Percentiles rank a stretch among this genome's conserved stretches.
Conservation (phyloP, 2,329 filamentous ascomycete species). For the Chrysoporthe austroafricana region DNA sequence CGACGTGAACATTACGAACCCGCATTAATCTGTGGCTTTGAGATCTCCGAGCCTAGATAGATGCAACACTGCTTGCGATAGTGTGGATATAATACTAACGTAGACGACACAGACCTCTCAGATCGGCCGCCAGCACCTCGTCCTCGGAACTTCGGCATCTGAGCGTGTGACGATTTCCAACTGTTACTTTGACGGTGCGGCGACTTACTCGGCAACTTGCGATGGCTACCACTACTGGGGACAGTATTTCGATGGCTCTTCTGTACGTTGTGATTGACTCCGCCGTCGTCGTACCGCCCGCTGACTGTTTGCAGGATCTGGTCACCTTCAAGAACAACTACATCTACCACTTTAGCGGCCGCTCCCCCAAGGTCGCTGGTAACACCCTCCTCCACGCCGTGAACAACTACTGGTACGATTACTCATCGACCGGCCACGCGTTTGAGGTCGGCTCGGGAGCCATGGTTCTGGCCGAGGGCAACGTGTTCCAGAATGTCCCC, state of each 20-base stretch:
- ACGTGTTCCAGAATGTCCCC: constrained; percentile 60
- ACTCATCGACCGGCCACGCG: constrained; percentile 51
- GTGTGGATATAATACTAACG: not conserved
- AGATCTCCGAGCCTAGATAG: too few relatives aligned
- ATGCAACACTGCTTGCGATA: too few relatives aligned
- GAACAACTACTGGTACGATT: constrained; percentile 65
- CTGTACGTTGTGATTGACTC: not conserved
- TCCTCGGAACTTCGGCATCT: constrained; percentile 27
- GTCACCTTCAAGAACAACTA: constrained; percentile 65
- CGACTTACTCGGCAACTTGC: constrained; percentile 61
- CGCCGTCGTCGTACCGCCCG: not conserved
- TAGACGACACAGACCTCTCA: constrained; percentile 55
- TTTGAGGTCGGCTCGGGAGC: constrained; percentile 54
- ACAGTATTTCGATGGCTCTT: constrained; percentile 58
- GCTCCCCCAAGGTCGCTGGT: constrained; percentile 60
- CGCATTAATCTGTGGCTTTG: too few relatives aligned
- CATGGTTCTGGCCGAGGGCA: constrained; percentile 59
- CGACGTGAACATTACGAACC: too few relatives aligned
- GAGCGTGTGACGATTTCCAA: constrained; percentile 64
- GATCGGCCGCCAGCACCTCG: constrained; percentile 60
- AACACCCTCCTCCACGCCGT: constrained; percentile 61
- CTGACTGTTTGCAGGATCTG: constrained; percentile 43
- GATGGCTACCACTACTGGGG: constrained; percentile 65
- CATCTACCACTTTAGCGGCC: constrained; percentile 62
- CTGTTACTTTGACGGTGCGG: constrained; percentile 59